A percentile compares a stretch with the other conserved stretches of the same genome.
These are phyloP conservation scores for Monosporozyma servazzii DNA, from an alignment of 805 yeast species.

Conservation along the genomic window DNA sequence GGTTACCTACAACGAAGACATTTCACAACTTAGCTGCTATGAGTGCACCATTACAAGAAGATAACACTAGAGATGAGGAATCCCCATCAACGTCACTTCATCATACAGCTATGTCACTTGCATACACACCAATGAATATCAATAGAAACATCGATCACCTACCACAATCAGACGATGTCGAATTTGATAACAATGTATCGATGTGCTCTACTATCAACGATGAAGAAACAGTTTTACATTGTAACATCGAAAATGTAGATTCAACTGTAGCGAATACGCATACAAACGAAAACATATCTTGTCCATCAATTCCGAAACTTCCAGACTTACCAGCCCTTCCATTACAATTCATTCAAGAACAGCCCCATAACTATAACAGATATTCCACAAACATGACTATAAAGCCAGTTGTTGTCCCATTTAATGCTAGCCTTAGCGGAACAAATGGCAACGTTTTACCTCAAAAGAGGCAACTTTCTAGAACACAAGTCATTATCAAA, in stretches of 20 bases:
- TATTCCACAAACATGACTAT: not conserved
- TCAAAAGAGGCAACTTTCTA: slow-evolving; percentile 20
- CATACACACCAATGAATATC: not conserved
- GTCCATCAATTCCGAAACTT: not conserved
- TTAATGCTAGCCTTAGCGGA: slow-evolving; percentile 4
- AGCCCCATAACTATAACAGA: not conserved
- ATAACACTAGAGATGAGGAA: not conserved
- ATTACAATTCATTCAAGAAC: not conserved
- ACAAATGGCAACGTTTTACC: slow-evolving; percentile 19
- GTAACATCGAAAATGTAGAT: not conserved
- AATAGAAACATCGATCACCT: not conserved
- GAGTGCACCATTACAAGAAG: not conserved
- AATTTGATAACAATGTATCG: not conserved
- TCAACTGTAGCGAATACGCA: not conserved
- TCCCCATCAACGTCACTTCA: not conserved
- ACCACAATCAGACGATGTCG: not conserved
- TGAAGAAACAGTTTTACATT: not conserved
- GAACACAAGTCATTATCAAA: not conserved
- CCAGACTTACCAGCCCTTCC: slow-evolving; percentile 13
- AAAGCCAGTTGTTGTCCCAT: slow-evolving; percentile 19
- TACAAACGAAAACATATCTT: not conserved
- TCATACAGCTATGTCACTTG: not conserved
- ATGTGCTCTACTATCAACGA: not conserved
- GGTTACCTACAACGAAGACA: not conserved
- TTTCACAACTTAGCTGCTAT: not conserved